Percentiles rank a stretch among this genome's conserved stretches.
Evolutionary conservation across 2,329 filamentous ascomycete genomes (phyloP).

Genomic region (Sclerotinia spermophila): DNA sequence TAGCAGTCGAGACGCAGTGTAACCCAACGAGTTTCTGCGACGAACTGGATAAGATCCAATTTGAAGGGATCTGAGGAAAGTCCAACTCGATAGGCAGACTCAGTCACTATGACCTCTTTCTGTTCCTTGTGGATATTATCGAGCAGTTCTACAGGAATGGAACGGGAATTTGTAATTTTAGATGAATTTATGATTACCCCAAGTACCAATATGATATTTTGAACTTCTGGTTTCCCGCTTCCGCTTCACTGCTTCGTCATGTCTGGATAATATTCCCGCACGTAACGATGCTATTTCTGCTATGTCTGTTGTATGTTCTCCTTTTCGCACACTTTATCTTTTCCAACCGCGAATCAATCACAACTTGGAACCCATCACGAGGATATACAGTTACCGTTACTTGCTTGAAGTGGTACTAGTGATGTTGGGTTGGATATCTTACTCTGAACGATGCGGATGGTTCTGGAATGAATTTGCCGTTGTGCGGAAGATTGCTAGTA

Average conservation of each 20-base stretch:
- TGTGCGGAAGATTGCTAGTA: not conserved
- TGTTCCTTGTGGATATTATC: not conserved
- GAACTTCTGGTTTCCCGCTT: not conserved
- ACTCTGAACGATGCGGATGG: not conserved
- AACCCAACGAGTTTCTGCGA: not conserved
- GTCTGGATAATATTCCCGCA: not conserved
- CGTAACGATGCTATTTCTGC: not conserved
- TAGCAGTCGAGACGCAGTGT: accelerated
- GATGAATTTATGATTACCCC: not conserved
- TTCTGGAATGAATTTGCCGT: not conserved
- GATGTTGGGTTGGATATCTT: not conserved
- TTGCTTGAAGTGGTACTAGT: slow-evolving; percentile 2
- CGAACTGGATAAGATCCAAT: not conserved
- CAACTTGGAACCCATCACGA: not conserved
- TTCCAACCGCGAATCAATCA: not conserved
- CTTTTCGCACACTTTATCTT: not conserved
- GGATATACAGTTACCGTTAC: not conserved
- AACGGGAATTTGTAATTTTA: not conserved
- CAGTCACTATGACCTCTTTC: not conserved
- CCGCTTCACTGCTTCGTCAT: not conserved
- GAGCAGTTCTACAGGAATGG: not conserved
- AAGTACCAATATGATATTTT: not conserved
- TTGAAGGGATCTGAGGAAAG: not conserved
- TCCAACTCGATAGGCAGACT: not conserved
- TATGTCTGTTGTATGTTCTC: not conserved